Evolutionary conservation across 2,329 filamentous ascomycete species (phyloP).

Genomic region (Hymenotorrendiella dingleyae): DNA sequence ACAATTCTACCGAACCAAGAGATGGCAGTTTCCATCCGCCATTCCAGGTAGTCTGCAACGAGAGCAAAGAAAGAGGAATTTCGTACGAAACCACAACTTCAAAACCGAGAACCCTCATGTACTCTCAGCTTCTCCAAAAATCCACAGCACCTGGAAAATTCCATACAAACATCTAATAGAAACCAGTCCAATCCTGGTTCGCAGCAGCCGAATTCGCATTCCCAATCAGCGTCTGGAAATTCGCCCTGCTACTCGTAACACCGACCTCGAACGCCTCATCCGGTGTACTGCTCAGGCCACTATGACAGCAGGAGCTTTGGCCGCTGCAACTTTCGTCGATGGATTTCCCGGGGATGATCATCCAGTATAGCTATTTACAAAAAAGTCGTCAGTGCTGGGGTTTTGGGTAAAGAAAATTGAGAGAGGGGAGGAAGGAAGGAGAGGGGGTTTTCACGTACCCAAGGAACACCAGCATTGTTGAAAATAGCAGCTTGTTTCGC

Average conservation of each 20-base stretch:
- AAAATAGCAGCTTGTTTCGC: slow-evolving; percentile 10
- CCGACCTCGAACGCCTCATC: slow-evolving; percentile 1
- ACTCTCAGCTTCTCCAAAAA: no score
- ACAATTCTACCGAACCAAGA: no score
- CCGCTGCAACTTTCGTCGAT: background rate
- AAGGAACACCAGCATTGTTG: slow-evolving; percentile 9
- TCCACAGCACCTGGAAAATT: no score
- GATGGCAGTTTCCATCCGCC: no score
- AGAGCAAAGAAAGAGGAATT: no score
- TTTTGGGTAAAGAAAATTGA: background rate
- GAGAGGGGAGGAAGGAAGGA: background rate
- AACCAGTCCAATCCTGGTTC: background rate
- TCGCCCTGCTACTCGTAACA: background rate
- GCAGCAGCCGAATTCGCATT: background rate
- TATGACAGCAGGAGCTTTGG: background rate
- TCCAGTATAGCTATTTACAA: slow-evolving; percentile 7
- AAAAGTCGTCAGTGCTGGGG: background rate
- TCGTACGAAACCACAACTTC: no score
- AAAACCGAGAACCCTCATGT: no score
- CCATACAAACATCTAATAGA: no score
- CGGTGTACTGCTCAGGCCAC: background rate
- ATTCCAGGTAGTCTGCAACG: no score
- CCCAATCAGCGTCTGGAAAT: background rate
- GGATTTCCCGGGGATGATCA: slow-evolving; percentile 7
- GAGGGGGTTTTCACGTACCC: background rate